phyloP scores from a whole-genome alignment of 345 rosid species.

The Moricandia arvensis region DNA sequence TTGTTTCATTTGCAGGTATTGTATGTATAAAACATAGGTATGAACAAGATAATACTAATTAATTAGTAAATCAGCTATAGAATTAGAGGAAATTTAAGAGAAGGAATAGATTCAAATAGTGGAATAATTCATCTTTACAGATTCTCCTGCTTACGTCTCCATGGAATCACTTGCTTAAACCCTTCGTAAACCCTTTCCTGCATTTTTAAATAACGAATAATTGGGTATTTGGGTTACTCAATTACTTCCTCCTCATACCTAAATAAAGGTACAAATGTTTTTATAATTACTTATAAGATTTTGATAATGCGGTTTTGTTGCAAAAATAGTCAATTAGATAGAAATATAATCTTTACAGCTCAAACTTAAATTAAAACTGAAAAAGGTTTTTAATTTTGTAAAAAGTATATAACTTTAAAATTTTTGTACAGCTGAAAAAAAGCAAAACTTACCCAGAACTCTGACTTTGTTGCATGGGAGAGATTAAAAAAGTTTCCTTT shows the following conservation, averaged over 20 bases:
- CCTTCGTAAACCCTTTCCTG: constrained; percentile 61
- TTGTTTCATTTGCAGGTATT: background rate
- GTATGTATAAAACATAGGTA: constrained; percentile 6
- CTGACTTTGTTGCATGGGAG: constrained; percentile 46
- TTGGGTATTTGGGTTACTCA: background rate
- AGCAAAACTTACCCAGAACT: constrained; percentile 49
- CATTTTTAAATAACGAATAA: constrained; percentile 26
- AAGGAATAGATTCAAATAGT: background rate
- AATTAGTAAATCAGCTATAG: background rate
- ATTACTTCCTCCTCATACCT: too few species aligned
- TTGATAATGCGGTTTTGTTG: too few species aligned
- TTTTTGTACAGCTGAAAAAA: too few species aligned
- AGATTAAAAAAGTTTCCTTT: constrained; percentile 44
- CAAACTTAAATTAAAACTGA: too few species aligned
- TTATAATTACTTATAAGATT: too few species aligned
- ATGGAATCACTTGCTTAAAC: constrained; percentile 61
- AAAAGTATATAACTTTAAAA: too few species aligned
- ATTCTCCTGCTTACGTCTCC: constrained; percentile 54
- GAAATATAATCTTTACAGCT: too few species aligned
- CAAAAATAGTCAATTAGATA: too few species aligned
- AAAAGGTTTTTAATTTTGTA: too few species aligned
- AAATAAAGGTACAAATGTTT: too few species aligned
- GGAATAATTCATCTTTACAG: constrained; percentile 17
- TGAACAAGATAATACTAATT: background rate
- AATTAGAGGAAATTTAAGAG: background rate